Evolutionary conservation across 345 rosid species (phyloP).

Genomic region (Geranium brycei): DNA sequence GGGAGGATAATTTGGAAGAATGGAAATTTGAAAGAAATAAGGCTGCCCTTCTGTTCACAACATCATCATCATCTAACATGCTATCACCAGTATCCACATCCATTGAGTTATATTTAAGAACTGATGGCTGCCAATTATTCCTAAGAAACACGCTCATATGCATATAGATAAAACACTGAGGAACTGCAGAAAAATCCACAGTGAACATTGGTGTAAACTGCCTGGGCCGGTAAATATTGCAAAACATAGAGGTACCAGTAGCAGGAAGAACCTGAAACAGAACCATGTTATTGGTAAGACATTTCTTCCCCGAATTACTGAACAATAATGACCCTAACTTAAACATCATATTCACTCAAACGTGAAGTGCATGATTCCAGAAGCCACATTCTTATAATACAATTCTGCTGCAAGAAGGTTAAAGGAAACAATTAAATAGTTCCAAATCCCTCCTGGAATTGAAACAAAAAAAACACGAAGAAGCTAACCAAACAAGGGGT

Average conservation of each 20-base stretch:
- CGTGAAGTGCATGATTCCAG: no score
- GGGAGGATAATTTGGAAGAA: slow-evolving; percentile 38
- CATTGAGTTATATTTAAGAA: slow-evolving; percentile 30
- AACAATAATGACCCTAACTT: neutral
- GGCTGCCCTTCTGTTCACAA: slow-evolving; percentile 14
- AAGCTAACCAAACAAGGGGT: slow-evolving; percentile 4
- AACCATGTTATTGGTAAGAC: no score
- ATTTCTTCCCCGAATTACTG: no score
- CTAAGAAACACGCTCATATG: slow-evolving; percentile 26
- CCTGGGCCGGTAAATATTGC: slow-evolving; percentile 43
- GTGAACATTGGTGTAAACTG: slow-evolving; percentile 39
- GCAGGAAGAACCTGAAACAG: slow-evolving; percentile 39
- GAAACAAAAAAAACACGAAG: neutral
- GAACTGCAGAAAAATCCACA: slow-evolving; percentile 58
- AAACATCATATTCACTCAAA: neutral
- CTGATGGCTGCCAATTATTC: slow-evolving; percentile 19
- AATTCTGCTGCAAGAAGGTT: neutral
- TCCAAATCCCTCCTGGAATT: neutral
- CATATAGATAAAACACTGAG: slow-evolving; percentile 47
- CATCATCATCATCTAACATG: slow-evolving; percentile 12
- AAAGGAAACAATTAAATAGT: neutral
- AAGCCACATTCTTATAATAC: neutral
- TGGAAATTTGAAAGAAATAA: slow-evolving; percentile 27
- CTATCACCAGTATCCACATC: slow-evolving; percentile 15
- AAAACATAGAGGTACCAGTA: slow-evolving; percentile 31